Evolutionary conservation across 2,329 filamentous ascomycete species (phyloP), one percentile per base, ranked within the genome.

Genomic region (Diaporthe vexans): DNA sequence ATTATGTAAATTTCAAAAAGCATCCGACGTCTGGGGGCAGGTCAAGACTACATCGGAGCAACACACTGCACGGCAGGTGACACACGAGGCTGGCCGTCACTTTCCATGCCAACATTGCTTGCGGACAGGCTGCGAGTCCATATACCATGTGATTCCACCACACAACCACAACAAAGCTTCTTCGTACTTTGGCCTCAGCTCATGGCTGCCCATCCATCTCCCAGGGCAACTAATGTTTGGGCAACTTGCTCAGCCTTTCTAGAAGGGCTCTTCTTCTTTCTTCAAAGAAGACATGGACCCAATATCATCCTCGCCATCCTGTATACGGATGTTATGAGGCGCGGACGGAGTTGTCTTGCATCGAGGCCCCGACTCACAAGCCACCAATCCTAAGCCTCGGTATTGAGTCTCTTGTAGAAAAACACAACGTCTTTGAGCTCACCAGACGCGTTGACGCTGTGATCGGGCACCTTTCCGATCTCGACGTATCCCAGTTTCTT

Each of bases 371-470:
- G 26, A 9, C 13, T 10, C 19, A 8, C 10, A 17, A 19, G 9
- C 33, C 33, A 33, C 24, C 13, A 29, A 29, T 9, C 2, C 33
- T 26, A 46, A 46, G 1, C 58, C 46, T 33, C 54, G 15, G 33
- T 17, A 33, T 69, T 57, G 35, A 92, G 81, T 73, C 89, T 85
- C 81, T 91, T 92, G 81, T 91, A 92, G 77, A 91, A 90, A 77
- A 91, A 89, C 0, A 87, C 85, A 70, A 86, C 87, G 75, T 87
- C 87, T 76, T 85, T 86, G 72, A 88, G 80, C 58, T 84, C 85
- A 35, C 88, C 86, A 15, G 83, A 83, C 24, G 87, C 88, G 77
- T 84, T 87, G 72, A 87, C 81, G 68, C 84, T 86, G 81, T 88
- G 91, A 58, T 84, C 85, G 21, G 89, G 89, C 43, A 93, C 86